Conservation (phyloP, 2,329 filamentous ascomycete genomes). For the Hymenoscyphus albidus region DNA sequence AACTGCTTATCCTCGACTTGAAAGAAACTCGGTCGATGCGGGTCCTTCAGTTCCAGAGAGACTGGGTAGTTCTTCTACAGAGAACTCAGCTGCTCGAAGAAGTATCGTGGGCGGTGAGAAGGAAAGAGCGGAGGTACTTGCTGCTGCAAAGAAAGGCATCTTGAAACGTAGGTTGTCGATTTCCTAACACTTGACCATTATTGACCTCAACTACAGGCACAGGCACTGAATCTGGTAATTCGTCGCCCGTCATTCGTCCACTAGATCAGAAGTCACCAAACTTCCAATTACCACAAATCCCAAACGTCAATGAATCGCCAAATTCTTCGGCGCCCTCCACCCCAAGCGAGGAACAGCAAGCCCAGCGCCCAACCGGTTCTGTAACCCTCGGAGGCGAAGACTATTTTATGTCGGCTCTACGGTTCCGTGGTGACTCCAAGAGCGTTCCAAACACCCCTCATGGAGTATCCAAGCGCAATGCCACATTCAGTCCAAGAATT, state of each 20-base stretch:
- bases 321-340: constrained; percentile 85
- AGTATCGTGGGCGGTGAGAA: constrained; percentile 88
- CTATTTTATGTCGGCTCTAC: constrained; percentile 78
- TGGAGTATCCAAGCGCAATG: constrained; percentile 54
- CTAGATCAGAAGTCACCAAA: constrained; percentile 50
- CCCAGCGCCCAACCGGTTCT: constrained; percentile 63
- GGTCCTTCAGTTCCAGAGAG: constrained; percentile 45
- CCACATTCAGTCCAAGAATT: constrained; percentile 85
- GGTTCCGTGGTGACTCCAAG: constrained; percentile 71
- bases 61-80: constrained; percentile 53
- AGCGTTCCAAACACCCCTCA: constrained; percentile 78
- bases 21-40: constrained; percentile 75
- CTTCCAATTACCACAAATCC: constrained; percentile 58
- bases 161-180: constrained; percentile 67
- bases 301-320: constrained; percentile 70
- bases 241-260: constrained; percentile 64
- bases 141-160: constrained; percentile 92
- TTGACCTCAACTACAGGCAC: constrained; percentile 36
- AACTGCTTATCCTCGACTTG: constrained; percentile 79
- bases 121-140: constrained; percentile 86
- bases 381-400: constrained; percentile 74
- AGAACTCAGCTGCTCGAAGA: constrained; percentile 65
- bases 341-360: constrained; percentile 70
- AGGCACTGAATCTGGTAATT: constrained; percentile 54
- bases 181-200: constrained; percentile 11